Base-by-base conservation (phyloP, 2,329 filamentous ascomycete genomes). In the Microcyclospora tardicrescens region DNA sequence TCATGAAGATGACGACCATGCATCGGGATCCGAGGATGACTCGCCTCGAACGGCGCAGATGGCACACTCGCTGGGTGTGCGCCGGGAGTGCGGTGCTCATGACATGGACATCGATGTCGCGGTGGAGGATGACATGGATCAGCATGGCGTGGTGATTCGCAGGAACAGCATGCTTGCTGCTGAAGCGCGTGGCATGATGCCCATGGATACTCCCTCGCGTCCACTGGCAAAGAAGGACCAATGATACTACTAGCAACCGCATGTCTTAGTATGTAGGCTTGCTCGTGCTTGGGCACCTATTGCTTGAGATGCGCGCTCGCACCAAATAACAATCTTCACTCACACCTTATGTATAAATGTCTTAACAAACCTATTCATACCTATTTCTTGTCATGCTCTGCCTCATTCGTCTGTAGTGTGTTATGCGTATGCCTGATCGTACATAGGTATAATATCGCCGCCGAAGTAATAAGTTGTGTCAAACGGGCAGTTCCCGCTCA, bases 1-100 rank as follows among this genome's bases (percentile, higher is more conserved):
- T 44, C 64, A 67, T 49, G 66, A 69, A 40, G 67, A 69, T 40
- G 65, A 67, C 38, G 62, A 66, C 31, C 35, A 47, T 35, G 45
- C 39, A 33, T 54, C 51, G n/a, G 51, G 44, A 27, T 49, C 47
- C 16, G 53, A 56, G 31, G 52, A 58, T 29, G 55, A 59, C 33
- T 48, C 43, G 14, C 50, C 47, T 10, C 43, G 44, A 8, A 40
- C 45, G n/a, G 43, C 44, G 8, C 37, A 46, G 10, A 45, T 49
- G 8, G 53, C 46, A 34, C 58, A 59, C 32, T 41, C 51, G 3
- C 39, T 52, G 31, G 41, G 45, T 16, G 43, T 51, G 12, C 35
- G 39, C 6, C 40, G 48, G n/a, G 47, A 40, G 11, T 55, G 52
- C 39, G 43, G 50, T 33, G 54, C 54, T 15, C 43, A 47, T n/a